Evolutionary conservation across 23 red algal genomes (phyloP).

Genomic region (Chondrus crispus): DNA sequence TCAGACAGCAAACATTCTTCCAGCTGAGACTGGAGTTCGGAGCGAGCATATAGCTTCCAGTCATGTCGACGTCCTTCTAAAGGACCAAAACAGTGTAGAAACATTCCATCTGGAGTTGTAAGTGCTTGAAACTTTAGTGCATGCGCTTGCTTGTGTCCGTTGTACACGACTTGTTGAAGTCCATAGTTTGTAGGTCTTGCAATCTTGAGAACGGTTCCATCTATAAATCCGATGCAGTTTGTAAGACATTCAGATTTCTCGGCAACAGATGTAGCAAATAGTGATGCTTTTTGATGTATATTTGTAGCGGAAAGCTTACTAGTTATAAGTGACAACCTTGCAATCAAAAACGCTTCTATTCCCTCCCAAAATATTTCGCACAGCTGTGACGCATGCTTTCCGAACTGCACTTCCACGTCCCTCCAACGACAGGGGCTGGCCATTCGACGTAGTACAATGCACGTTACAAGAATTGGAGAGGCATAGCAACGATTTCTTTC

Average conservation of each 20-base stretch:
- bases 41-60: neutral
- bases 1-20: neutral
- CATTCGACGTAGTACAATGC: neutral
- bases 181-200: neutral
- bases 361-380: conserved; percentile 25
- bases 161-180: neutral
- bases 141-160: neutral
- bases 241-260: neutral
- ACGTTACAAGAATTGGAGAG: too few relatives aligned
- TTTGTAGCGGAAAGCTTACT: neutral
- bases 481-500: too few relatives aligned
- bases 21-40: neutral
- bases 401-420: neutral
- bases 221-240: conserved; percentile 42
- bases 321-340: neutral
- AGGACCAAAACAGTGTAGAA: neutral
- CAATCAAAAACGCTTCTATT: neutral
- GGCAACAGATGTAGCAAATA: neutral
- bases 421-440: neutral
- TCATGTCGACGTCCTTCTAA: neutral
- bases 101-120: neutral
- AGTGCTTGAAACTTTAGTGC: neutral
- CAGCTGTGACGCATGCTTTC: neutral
- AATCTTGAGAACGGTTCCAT: neutral
- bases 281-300: neutral